Base-by-base conservation (phyloP, 371 early-diverging fungal species). In the Scutellospora calospora region DNA sequence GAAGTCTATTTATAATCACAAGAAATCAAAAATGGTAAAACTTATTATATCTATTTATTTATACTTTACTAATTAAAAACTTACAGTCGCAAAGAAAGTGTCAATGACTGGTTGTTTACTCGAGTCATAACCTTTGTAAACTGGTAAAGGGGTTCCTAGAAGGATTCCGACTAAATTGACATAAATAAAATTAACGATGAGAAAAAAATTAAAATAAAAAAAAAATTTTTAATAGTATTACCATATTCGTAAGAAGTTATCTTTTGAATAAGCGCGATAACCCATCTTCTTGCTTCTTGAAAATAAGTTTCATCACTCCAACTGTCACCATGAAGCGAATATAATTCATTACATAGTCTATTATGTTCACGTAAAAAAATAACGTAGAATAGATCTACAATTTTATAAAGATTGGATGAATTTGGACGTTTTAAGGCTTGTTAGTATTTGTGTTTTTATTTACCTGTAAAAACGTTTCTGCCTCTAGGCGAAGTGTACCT, bases 261-360 rank as follows among this genome's bases (percentile, higher is more conserved):
- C 25, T 41, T 76, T 76, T 76, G 76, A 20, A 45, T 20, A 20
- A 59, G 31, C 35, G 59, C 76, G 59, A 76, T 59, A n/a, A 45
- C 31, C 76, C 76, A 76, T 76, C 16, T 55, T 49, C 76, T 76
- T 25, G 76, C 76, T 59, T 76, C 76, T 76, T 76, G 59, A 59
- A 59, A 76, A 59, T 76, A 76, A 5, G 33, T 8, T 27, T 76
- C 76, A 60, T 76, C 76, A 45, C 0, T 59, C 76, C 76, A 76
- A 22, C 14, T 2, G 18, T 60, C 25, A 4, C 52, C 45, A 60
- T 76, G 22, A 12, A 8, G 8, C 14, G 3, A 11, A 9, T 25
- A 59, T 27, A 76, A 45, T 9, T 45, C 35, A 59, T 59, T 51
- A 60, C 76, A 76, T 60, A 5, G 22, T n/a, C 76, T 25, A 38